Percentiles rank a stretch among this genome's conserved stretches.
Evolutionary conservation across 768 basidiomycete genomes (phyloP).

Genomic region (Rhodotorula sphaerocarpa): DNA sequence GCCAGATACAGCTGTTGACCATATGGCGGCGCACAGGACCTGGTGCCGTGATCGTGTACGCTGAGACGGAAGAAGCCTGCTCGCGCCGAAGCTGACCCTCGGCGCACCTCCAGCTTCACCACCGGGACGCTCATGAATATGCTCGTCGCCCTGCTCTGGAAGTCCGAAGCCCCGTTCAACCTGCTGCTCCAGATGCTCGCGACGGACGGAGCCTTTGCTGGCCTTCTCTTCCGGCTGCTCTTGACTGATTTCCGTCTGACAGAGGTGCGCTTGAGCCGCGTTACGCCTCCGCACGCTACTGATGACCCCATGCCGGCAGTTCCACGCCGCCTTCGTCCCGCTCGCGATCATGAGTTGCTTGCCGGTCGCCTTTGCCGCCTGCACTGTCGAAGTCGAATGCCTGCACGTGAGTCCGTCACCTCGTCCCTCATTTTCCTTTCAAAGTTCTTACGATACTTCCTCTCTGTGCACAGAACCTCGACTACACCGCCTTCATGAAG

Average conservation of each 20-base stretch:
- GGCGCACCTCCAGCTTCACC: background rate
- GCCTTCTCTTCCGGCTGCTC: background rate
- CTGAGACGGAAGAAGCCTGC: too few relatives aligned
- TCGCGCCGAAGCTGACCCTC: too few relatives aligned
- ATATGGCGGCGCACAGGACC: background rate
- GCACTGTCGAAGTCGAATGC: background rate
- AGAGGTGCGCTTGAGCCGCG: too few relatives aligned
- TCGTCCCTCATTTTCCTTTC: too few relatives aligned
- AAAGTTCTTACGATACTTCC: too few relatives aligned
- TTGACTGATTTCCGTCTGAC: background rate
- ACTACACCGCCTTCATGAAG: too few relatives aligned
- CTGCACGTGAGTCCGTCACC: background rate
- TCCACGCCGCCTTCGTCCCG: slow-evolving; percentile 2
- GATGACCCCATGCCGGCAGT: too few relatives aligned
- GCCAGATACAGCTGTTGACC: background rate
- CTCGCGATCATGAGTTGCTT: slow-evolving; percentile 13
- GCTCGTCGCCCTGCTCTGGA: background rate
- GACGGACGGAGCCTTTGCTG: slow-evolving; percentile 3
- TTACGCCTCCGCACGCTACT: too few relatives aligned
- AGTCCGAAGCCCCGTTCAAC: slow-evolving; percentile 20
- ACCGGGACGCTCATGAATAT: slow-evolving; percentile 4
- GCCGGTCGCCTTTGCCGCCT: slow-evolving; percentile 2
- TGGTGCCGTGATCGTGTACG: slow-evolving; percentile 8
- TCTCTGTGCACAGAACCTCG: too few relatives aligned
- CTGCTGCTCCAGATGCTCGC: slow-evolving; percentile 12